Conservation (phyloP, 2,329 filamentous ascomycete genomes). For the Arthrinium puccinioides region DNA sequence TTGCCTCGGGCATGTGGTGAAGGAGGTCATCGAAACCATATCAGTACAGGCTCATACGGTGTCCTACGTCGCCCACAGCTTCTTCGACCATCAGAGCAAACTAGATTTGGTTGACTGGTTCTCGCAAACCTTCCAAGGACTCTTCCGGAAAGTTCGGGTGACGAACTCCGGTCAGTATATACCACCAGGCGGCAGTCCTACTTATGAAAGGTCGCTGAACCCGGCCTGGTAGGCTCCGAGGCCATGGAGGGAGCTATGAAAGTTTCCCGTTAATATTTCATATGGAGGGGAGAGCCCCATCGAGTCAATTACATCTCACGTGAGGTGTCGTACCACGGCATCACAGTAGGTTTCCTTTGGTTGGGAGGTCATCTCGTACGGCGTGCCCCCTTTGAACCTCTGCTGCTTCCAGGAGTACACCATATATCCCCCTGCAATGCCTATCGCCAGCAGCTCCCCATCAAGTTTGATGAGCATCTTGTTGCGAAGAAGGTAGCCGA, state of each 20-base stretch:
- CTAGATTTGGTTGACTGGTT: slow-evolving; percentile 24
- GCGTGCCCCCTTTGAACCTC: slow-evolving; percentile 53
- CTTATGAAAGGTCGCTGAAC: no score
- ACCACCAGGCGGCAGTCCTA: no score
- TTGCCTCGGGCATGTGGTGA: slow-evolving; percentile 36
- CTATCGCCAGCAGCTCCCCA: slow-evolving; percentile 47
- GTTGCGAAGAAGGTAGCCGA: slow-evolving; percentile 53
- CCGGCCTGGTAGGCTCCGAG: slow-evolving; percentile 47
- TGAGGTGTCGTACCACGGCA: slow-evolving; percentile 64
- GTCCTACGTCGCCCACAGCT: slow-evolving; percentile 32
- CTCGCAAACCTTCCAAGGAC: slow-evolving; percentile 21
- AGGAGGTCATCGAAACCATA: slow-evolving; percentile 32
- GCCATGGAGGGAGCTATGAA: slow-evolving; percentile 58
- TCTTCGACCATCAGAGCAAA: slow-evolving; percentile 32
- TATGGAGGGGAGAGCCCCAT: slow-evolving; percentile 45
- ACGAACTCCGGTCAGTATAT: neutral
- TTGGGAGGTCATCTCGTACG: slow-evolving; percentile 56
- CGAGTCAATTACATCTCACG: slow-evolving; percentile 62
- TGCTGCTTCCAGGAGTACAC: slow-evolving; percentile 49
- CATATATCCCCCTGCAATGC: slow-evolving; percentile 60
- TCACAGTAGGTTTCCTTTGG: slow-evolving; percentile 59
- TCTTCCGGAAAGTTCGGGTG: slow-evolving; percentile 21
- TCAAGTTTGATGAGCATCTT: slow-evolving; percentile 52
- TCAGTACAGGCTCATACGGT: slow-evolving; percentile 29
- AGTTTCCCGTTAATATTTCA: slow-evolving; percentile 51